Conservation (phyloP, 495 filamentous ascomycete genomes). For the Neurospora pannonica region DNA sequence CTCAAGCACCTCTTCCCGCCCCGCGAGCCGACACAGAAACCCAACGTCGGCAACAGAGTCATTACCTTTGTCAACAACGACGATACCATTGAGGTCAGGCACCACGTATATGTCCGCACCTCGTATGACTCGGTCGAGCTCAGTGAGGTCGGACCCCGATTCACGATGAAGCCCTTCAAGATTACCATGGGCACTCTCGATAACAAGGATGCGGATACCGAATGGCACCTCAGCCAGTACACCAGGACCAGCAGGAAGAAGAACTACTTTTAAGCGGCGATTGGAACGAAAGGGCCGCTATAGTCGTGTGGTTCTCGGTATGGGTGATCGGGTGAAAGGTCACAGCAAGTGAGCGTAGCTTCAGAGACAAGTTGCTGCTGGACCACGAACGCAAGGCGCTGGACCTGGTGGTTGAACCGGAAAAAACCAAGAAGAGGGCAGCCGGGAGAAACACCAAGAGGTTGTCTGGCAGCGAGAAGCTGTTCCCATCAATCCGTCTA, state of each 20-base stretch:
- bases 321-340: neutral
- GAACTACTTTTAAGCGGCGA: constrained; percentile 62
- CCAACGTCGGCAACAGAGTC: constrained; percentile 76
- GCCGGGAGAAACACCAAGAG: constrained; percentile 76
- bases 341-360: constrained; percentile 44
- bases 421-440: constrained; percentile 55
- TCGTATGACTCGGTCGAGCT: constrained; percentile 83
- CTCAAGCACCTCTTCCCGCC: constrained; percentile 94
- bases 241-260: constrained; percentile 88
- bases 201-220: constrained; percentile 91
- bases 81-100: constrained; percentile 69
- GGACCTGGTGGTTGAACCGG: constrained; percentile 73
- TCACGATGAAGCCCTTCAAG: constrained; percentile 95
- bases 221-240: constrained; percentile 93
- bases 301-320: neutral
- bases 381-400: constrained; percentile 64
- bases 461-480: constrained; percentile 90
- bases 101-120: constrained; percentile 53
- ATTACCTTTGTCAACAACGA: constrained; percentile 94
- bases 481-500: constrained; percentile 90
- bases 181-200: constrained; percentile 89
- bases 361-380: constrained; percentile 71
- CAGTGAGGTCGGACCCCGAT: constrained; percentile 88
- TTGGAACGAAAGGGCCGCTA: neutral
- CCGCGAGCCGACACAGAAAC: constrained; percentile 56